Base-by-base conservation (phyloP, 2,329 filamentous ascomycete genomes). In the Fusarium chlamydosporum region DNA sequence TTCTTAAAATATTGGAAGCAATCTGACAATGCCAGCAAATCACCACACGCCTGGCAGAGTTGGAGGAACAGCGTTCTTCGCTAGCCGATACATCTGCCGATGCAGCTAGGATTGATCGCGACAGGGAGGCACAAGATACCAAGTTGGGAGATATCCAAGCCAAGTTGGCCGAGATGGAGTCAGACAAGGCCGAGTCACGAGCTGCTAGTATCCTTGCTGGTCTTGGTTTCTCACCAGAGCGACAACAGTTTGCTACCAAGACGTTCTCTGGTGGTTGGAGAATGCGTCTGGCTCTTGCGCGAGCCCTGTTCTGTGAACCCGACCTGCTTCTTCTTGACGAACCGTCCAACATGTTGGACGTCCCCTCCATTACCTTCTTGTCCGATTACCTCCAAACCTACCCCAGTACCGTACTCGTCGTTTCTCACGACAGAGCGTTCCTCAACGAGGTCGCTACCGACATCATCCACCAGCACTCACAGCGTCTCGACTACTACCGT, bases 331-430 rank as follows among this genome's bases (percentile, higher is more conserved):
- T 99, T 79, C 93, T 99, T 73, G 96, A 99, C 84, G 96, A 99
- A 89, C 96, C 96, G 82, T 98, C 95, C 57, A 98, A 98, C 89
- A 98, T 98, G 95, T 94, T 99, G 93, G 96, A 98, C 82, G 96
- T 99, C 60, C 96, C 96, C n/a, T 98, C 96, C 26, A 98, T 99
- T 77, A 96, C 96, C 58, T 99, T 98, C 88, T 87, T 99, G 78
- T 92, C 95, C 47, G 95, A 94, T 76, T 99, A 99, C 78, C 91
- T 99, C 10, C 94, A 97, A 79, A 85, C 85, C 48, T 99, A 99
- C 77, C 95, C 95, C 38, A 97, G 93, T 80, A 98, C 96, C 3
- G 90, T 99, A 29, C 86, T 99, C 15, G 95, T 99, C 55, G 96
- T 99, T 70, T 97, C 93, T 80, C 96, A 99, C 92, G 96, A 99